A percentile compares a stretch with the other conserved stretches of the same genome.
These are phyloP conservation scores for Entoloma clypeatum DNA, from an alignment of 1,284 basidiomycete genomes.

Conservation along the genomic window DNA sequence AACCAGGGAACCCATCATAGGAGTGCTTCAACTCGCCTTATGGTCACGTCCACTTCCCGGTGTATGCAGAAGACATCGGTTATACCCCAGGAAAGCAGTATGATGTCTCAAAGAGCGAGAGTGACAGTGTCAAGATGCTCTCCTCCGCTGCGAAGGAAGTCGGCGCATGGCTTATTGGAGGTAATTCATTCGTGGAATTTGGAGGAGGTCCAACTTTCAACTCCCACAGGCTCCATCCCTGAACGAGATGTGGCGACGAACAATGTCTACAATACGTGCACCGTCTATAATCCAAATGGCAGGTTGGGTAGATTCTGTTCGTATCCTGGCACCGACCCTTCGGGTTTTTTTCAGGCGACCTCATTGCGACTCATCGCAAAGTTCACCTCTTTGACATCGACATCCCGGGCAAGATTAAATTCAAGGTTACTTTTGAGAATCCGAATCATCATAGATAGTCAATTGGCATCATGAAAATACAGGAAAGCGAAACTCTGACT, in stretches of 20 bases:
- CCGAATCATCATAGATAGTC: constrained; percentile 1
- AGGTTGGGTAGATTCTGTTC: constrained; percentile 12
- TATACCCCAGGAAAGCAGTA: constrained; percentile 55
- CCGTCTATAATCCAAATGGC: constrained; percentile 88
- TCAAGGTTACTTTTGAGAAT: constrained; percentile 66
- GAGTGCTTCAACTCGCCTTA: constrained; percentile 99
- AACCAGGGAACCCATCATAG: constrained; percentile 38
- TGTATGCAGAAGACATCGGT: constrained; percentile 80
- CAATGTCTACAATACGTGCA: constrained; percentile 89
- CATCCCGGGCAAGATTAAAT: constrained; percentile 93
- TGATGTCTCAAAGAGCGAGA: constrained; percentile 54
- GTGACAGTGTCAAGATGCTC: constrained; percentile 82
- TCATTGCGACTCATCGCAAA: constrained; percentile 90
- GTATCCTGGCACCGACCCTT: not conserved
- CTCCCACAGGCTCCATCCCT: constrained; percentile 76
- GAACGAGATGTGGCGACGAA: constrained; percentile 66
- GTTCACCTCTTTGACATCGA: constrained; percentile 98
- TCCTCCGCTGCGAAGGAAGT: constrained; percentile 79
- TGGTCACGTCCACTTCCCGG: constrained; percentile 80
- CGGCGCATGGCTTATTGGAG: constrained; percentile 90
- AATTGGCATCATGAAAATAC: constrained; percentile 2
- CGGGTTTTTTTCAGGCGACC: constrained; percentile 51
- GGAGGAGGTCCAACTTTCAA: not conserved
- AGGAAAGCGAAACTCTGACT: constrained; percentile 94
- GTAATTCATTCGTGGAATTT: constrained; percentile 37